phyloP scores from a whole-genome alignment of 805 yeast genomes.

The Maudiozyma turicensis region DNA sequence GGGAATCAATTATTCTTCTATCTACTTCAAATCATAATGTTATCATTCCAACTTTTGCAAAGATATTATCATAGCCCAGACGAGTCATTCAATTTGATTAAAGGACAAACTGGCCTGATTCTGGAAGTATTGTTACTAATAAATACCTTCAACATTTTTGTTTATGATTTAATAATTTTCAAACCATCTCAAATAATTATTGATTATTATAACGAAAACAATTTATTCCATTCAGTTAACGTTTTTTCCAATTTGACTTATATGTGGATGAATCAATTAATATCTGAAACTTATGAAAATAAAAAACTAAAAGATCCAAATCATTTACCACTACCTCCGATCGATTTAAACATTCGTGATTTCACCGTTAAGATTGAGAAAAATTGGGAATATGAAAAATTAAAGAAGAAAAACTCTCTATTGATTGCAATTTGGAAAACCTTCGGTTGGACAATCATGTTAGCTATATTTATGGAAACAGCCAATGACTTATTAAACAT shows the following conservation, averaged over 20 bases:
- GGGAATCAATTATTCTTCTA: constrained; percentile 25
- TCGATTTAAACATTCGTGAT: constrained; percentile 28
- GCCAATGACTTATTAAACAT: constrained; percentile 33
- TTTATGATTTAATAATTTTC: constrained; percentile 31
- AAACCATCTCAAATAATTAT: constrained; percentile 34
- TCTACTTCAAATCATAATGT: constrained; percentile 12
- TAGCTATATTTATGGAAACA: constrained; percentile 32
- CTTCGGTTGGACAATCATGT: constrained; percentile 30
- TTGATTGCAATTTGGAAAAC: constrained; percentile 31
- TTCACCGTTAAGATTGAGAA: constrained; percentile 25
- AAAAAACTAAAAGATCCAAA: constrained; percentile 33
- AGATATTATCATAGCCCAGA: constrained; percentile 13
- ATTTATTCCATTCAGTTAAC: constrained; percentile 21
- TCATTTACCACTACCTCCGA: constrained; percentile 36
- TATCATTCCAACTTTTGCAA: constrained; percentile 19
- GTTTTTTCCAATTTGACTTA: constrained; percentile 34
- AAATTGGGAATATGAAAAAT: constrained; percentile 31
- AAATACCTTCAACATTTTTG: constrained; percentile 28
- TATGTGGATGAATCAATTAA: constrained; percentile 40
- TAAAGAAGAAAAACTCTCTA: constrained; percentile 25
- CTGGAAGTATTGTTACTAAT: constrained; percentile 25
- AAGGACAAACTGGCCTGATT: constrained; percentile 11
- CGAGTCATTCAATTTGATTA: constrained; percentile 15
- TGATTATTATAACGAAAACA: constrained; percentile 27
- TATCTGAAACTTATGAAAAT: constrained; percentile 31